A percentile compares a stretch with the other conserved stretches of the same genome.
phyloP scores from a whole-genome alignment of 768 basidiomycete genomes.

The Lepiota brunneoincarnata region DNA sequence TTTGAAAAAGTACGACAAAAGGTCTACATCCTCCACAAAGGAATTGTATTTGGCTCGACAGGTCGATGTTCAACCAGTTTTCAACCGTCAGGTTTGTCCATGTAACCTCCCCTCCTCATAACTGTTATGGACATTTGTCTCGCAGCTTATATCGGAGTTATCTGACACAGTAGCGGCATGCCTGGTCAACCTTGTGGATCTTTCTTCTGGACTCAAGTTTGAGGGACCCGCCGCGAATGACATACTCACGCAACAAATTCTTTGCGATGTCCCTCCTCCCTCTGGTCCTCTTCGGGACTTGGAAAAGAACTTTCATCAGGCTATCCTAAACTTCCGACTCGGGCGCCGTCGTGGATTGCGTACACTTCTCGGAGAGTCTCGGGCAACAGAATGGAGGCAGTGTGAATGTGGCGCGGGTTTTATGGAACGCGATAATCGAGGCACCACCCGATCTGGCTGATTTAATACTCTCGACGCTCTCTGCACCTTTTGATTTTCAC shows the following conservation, averaged over 20 bases:
- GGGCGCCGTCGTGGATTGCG: conserved; percentile 63
- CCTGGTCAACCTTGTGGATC: conserved; percentile 74
- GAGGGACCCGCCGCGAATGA: conserved; percentile 79
- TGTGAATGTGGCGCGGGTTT: conserved; percentile 80
- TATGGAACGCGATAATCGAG: conserved; percentile 91
- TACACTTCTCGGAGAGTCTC: conserved; percentile 67
- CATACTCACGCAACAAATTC: conserved; percentile 69
- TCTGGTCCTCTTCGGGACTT: conserved; percentile 83
- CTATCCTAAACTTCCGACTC: conserved; percentile 62
- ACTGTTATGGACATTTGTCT: conserved; percentile 6
- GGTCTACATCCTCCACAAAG: conserved; percentile 92
- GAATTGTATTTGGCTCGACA: conserved; percentile 95
- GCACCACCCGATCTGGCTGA: conserved; percentile 73
- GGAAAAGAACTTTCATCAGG: conserved; percentile 82
- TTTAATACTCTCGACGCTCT: conserved; percentile 66
- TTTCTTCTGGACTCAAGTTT: conserved; percentile 71
- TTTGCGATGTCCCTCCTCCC: conserved; percentile 56
- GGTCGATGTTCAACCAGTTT: conserved; percentile 98
- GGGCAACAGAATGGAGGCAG: conserved; percentile 57
- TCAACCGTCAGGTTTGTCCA: conserved; percentile 82
- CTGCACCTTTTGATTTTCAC: conserved; percentile 77
- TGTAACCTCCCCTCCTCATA: background rate
- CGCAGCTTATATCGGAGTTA: conserved; percentile 88
- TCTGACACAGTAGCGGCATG: conserved; percentile 89
- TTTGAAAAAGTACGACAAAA: conserved; percentile 97